Base-by-base conservation (phyloP, 2,329 filamentous ascomycete genomes). In the Cladophialophora exuberans region DNA sequence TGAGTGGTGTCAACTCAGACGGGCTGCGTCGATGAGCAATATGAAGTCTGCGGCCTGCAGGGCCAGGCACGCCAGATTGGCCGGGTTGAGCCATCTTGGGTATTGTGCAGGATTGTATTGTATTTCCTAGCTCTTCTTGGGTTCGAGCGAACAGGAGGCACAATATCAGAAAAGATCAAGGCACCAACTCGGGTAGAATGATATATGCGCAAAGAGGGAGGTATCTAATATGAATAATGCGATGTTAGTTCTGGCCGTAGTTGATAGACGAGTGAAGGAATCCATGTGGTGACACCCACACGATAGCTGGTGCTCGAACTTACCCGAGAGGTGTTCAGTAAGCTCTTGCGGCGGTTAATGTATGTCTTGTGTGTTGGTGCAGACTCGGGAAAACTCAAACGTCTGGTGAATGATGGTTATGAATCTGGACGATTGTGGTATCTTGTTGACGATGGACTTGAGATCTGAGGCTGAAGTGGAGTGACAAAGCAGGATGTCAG, bases 11-110 rank as follows among this genome's bases (percentile, higher is more conserved):
- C 75, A 97, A 82, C 82, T 97, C 94, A 65, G 94, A 97, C 63
- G 93, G 94, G 78, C 91, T 97, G 76, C 93, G 87, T 71, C 93
- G 88, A 80, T 97, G 93, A 69, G 93, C 93, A 76, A 97, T 97
- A 79, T 97, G 92, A 73, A 97, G 84, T 73, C 92, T 88, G 71
- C 93, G 91, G 70, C 91, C 91, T 72, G 87, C 77, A 68, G 90
- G 89, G 66, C 90, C 91, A 71, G 79, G 77, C 56, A 74, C 73
- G 55, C 74, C 74, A 61, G 74, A 73, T 66, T 78, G 73, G 67
- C 82, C 82, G 73, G 86, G 81, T 71, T 85, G 84, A 70, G 85
- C 85, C 86, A 89, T 89, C 71, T n/a, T 60, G 39, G 41, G 33
- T 23, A 35, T 23, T 56, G 18, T 54, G 38, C 22, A 50, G 42